phyloP scores from a whole-genome alignment of 805 yeast genomes.

The Wickerhamiella sergipiensis region DNA sequence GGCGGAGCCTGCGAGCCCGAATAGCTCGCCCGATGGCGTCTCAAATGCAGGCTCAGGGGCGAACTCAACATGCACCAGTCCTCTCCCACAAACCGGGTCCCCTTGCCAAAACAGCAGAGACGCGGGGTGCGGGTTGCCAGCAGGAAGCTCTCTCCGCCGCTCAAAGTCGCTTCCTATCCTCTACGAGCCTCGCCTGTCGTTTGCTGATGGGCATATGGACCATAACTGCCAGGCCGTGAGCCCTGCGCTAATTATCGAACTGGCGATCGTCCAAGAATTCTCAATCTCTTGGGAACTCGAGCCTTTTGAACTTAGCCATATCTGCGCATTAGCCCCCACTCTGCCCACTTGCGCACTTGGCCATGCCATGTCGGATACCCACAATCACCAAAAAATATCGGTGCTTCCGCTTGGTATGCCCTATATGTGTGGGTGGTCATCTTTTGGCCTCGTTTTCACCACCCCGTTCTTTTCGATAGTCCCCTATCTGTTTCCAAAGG shows the following conservation, averaged over 20 bases:
- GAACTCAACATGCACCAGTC: too few relatives aligned
- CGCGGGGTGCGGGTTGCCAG: too few relatives aligned
- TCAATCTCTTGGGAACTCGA: not conserved
- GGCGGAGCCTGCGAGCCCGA: not conserved
- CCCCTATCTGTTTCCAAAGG: not conserved
- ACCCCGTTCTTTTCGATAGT: constrained; percentile 14
- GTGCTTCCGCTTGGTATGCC: constrained; percentile 12
- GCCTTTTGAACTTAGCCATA: not conserved
- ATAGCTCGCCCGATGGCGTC: not conserved
- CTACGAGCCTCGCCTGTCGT: not conserved
- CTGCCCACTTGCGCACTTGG: not conserved
- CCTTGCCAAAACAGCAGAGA: too few relatives aligned
- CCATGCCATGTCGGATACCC: not conserved
- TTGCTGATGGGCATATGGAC: not conserved
- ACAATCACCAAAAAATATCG: not conserved
- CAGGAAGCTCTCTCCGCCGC: not conserved
- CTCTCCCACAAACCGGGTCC: too few relatives aligned
- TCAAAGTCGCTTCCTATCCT: not conserved
- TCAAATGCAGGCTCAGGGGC: too few relatives aligned
- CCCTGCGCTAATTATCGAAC: not conserved
- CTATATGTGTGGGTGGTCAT: not conserved
- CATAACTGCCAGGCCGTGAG: not conserved
- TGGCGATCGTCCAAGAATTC: not conserved
- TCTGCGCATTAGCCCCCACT: not conserved
- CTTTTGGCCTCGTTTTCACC: constrained; percentile 3